Conservation (phyloP, 2,329 filamentous ascomycete species). For the Fonsecaea pedrosoi region DNA sequence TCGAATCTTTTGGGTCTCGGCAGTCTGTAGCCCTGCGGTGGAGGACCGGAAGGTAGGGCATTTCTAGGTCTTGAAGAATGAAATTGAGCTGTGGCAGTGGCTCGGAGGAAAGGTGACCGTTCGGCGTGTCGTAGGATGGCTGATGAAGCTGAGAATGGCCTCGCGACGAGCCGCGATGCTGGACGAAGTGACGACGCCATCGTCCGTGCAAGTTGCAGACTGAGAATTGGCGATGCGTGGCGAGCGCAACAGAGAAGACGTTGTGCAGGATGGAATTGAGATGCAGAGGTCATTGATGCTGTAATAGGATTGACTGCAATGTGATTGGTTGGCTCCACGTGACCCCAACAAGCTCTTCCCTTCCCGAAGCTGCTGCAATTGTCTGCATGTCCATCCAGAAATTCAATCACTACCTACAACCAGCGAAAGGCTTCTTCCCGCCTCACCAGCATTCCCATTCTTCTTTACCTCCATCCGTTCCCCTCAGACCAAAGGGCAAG, state of each 20-base stretch:
- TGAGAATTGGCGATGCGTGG: constrained; percentile 34
- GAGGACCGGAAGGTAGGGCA: constrained; percentile 75
- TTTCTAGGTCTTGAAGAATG: constrained; percentile 67
- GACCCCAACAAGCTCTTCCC: constrained; percentile 20
- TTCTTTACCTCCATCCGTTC: constrained; percentile 14
- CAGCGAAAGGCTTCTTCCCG: constrained; percentile 26
- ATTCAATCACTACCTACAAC: constrained; percentile 34
- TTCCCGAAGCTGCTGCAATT: constrained; percentile 36
- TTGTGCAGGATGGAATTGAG: constrained; percentile 21
- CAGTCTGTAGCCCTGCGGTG: constrained; percentile 80
- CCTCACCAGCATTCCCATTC: constrained; percentile 1
- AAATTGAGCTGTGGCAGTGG: constrained; percentile 65
- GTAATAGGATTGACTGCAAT: constrained; percentile 11
- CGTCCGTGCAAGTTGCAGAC: constrained; percentile 37
- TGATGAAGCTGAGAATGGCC: constrained; percentile 46
- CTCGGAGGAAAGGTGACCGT: constrained; percentile 48
- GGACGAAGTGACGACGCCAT: constrained; percentile 55
- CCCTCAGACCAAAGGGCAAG: constrained; percentile 46
- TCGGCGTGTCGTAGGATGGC: constrained; percentile 41
- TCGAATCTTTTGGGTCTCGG: constrained; percentile 78
- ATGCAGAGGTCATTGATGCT: constrained; percentile 13
- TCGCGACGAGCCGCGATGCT: constrained; percentile 53
- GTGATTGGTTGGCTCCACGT: constrained; percentile 22
- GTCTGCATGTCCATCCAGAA: constrained; percentile 27
- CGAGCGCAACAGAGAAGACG: constrained; percentile 30